These are phyloP conservation scores for Rhynchospora breviuscula DNA, from an alignment of 176 grass and related monocot genomes.

Conservation along the genomic window DNA sequence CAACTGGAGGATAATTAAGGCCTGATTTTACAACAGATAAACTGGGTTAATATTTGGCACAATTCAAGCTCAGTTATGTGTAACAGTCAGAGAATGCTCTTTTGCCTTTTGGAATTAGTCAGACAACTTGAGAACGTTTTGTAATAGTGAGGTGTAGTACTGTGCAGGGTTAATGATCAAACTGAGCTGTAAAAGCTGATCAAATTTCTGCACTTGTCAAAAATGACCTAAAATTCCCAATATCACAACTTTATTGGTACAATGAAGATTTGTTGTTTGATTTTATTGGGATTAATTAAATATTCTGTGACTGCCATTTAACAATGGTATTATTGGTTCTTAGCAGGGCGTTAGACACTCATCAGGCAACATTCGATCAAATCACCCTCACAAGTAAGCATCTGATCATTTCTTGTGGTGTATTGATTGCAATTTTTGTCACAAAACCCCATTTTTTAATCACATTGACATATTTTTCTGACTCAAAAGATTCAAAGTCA, in stretches of 20 bases:
- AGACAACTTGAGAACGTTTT: not conserved
- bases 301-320: not conserved
- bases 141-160: not conserved
- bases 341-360: slow-evolving; percentile 51
- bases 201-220: not conserved
- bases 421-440: slow-evolving; percentile 20
- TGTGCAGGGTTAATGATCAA: not conserved
- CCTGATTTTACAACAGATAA: not conserved
- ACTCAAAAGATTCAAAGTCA: not conserved
- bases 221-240: not conserved
- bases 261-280: not conserved
- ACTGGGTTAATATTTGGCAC: not conserved
- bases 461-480: slow-evolving; percentile 1
- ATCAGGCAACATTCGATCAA: slow-evolving; percentile 54
- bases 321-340: not conserved
- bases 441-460: not conserved
- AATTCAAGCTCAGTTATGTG: not conserved
- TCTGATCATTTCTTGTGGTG: slow-evolving; percentile 5
- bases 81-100: not conserved
- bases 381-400: slow-evolving; percentile 60
- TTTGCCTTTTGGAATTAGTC: not conserved
- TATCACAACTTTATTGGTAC: not conserved
- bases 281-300: not conserved
- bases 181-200: not conserved
- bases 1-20: not conserved